Evolutionary conservation across 805 yeast genomes (phyloP).

Genomic region (Cyberlindnera mississippiensis): DNA sequence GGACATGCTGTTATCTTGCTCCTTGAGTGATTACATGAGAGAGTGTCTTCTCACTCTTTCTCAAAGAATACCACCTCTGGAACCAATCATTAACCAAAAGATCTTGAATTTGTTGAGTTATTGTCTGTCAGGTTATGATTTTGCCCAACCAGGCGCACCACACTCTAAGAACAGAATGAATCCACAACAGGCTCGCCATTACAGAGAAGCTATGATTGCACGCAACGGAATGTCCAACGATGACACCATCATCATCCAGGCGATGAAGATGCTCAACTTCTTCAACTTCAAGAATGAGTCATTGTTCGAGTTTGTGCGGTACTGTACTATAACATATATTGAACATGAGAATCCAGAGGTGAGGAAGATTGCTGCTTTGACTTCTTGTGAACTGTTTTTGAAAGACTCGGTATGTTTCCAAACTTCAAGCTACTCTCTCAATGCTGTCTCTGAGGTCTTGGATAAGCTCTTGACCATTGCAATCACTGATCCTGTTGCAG

Average conservation of each 20-base stretch:
- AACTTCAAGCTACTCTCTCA: slow-evolving; percentile 73
- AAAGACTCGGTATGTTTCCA: slow-evolving; percentile 83
- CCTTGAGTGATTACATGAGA: slow-evolving; percentile 80
- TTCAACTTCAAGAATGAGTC: slow-evolving; percentile 76
- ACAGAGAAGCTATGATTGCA: slow-evolving; percentile 67
- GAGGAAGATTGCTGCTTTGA: slow-evolving; percentile 77
- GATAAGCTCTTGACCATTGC: slow-evolving; percentile 77
- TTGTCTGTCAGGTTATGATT: slow-evolving; percentile 76
- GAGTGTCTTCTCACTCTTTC: slow-evolving; percentile 66
- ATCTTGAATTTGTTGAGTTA: slow-evolving; percentile 67
- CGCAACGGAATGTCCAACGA: slow-evolving; percentile 60
- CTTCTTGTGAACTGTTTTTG: slow-evolving; percentile 72
- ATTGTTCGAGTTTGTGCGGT: slow-evolving; percentile 81
- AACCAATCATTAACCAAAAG: slow-evolving; percentile 65
- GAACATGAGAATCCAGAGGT: slow-evolving; percentile 78
- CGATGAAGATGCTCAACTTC: slow-evolving; percentile 68
- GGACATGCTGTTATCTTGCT: slow-evolving; percentile 75
- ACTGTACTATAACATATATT: slow-evolving; percentile 77
- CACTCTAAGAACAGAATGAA: slow-evolving; percentile 48
- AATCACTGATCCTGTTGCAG: slow-evolving; percentile 84
- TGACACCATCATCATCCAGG: slow-evolving; percentile 60
- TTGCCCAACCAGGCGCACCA: slow-evolving; percentile 85
- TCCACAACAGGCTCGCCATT: slow-evolving; percentile 65
- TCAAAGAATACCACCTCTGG: slow-evolving; percentile 74
- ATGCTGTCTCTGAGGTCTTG: slow-evolving; percentile 80